These are phyloP conservation scores for Backusella circina DNA, from an alignment of 192 early-diverging fungal genomes.

Conservation along the genomic window DNA sequence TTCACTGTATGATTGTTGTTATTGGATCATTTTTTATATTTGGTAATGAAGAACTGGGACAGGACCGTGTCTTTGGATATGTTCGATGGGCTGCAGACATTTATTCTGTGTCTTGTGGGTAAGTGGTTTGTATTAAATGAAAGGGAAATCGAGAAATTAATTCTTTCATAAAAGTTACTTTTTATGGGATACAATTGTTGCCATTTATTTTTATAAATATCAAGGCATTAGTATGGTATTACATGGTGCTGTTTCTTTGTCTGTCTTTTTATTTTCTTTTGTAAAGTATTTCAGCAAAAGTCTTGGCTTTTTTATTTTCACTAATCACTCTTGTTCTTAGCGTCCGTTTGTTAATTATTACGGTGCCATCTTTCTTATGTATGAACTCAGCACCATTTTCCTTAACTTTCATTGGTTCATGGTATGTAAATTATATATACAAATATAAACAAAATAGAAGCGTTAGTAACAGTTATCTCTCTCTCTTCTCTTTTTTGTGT, in stretches of 20 bases:
- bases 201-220: slow-evolving; percentile 59
- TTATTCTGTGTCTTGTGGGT: slow-evolving; percentile 84
- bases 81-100: slow-evolving; percentile 64
- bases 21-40: slow-evolving; percentile 64
- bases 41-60: slow-evolving; percentile 53
- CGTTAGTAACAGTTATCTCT: neutral
- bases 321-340: slow-evolving; percentile 28
- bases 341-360: slow-evolving; percentile 85
- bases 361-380: slow-evolving; percentile 85
- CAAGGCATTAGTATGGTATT: slow-evolving; percentile 78
- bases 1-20: slow-evolving; percentile 70
- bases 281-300: slow-evolving; percentile 42
- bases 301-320: neutral
- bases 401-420: slow-evolving; percentile 89
- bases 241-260: slow-evolving; percentile 75
- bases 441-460: neutral
- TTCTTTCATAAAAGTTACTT: slow-evolving; percentile 66
- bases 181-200: slow-evolving; percentile 82
- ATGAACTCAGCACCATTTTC: slow-evolving; percentile 88
- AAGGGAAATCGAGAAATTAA: neutral
- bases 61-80: slow-evolving; percentile 76
- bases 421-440: slow-evolving; percentile 15
- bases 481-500: neutral
- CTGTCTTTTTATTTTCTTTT: slow-evolving; percentile 70
- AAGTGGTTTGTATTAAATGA: slow-evolving; percentile 29